Conservation (phyloP, 1,139 yeast genomes). For the Keqinozyma sinolaborantium region DNA sequence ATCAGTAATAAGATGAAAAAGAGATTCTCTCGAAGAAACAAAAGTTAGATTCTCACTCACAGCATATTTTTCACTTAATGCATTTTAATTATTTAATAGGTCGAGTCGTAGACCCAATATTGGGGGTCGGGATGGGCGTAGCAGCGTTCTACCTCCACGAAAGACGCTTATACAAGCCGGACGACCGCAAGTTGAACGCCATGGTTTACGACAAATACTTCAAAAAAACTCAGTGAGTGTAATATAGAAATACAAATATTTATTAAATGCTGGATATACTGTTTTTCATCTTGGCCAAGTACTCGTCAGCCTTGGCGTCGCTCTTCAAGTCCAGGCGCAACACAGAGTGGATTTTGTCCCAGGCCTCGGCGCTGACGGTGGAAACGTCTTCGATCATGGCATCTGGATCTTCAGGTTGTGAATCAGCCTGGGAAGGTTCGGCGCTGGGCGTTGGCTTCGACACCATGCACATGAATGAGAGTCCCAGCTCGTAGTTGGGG, state of each 20-base stretch:
- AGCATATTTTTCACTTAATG: constrained; percentile 12
- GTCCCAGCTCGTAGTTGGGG: constrained; percentile 14
- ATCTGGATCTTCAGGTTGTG: constrained; percentile 8
- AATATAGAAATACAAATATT: constrained; percentile 1
- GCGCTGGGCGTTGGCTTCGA: constrained; percentile 15
- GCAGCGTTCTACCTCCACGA: constrained; percentile 62
- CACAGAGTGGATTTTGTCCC: constrained; percentile 28
- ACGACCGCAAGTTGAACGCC: constrained; percentile 57
- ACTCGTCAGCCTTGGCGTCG: constrained; percentile 19
- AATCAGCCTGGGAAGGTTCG: constrained; percentile 1
- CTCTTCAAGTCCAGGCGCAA: constrained; percentile 28
- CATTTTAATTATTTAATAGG: constrained; percentile 39
- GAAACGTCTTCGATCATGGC: constrained; percentile 16
- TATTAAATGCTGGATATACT: neutral
- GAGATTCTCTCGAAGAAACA: constrained; percentile 27
- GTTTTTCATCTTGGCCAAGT: constrained; percentile 33
- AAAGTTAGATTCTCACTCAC: constrained; percentile 1
- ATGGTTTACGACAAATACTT: constrained; percentile 17
- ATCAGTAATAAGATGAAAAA: constrained; percentile 50
- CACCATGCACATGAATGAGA: constrained; percentile 38
- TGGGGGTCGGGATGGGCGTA: constrained; percentile 57
- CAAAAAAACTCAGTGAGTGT: constrained; percentile 3
- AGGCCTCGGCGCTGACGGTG: constrained; percentile 20
- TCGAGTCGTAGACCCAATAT: constrained; percentile 51
- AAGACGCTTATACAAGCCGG: constrained; percentile 47